Conservation (phyloP, 2,329 filamentous ascomycete genomes). For the Pseudocercospora fijiensis region DNA sequence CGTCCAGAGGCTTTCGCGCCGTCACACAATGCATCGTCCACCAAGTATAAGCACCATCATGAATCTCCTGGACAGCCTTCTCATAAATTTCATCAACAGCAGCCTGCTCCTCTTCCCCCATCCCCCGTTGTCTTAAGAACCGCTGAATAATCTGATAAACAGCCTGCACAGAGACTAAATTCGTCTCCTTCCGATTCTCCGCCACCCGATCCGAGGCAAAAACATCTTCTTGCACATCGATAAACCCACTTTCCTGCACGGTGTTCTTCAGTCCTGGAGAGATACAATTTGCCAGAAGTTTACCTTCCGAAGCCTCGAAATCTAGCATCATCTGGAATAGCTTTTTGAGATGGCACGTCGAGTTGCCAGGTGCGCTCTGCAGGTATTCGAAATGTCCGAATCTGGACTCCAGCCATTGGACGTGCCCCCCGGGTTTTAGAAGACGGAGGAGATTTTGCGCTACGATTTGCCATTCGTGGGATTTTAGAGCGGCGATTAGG, state of each 20-base stretch:
- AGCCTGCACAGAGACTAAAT: slow-evolving; percentile 4
- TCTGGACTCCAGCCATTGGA: slow-evolving; percentile 29
- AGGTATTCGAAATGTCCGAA: slow-evolving; percentile 12
- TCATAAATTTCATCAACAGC: slow-evolving; percentile 12
- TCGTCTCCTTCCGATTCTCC: slow-evolving; percentile 12
- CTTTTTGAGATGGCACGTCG: not conserved
- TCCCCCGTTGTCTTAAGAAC: not conserved
- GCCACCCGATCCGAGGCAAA: slow-evolving; percentile 24
- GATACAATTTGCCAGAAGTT: not conserved
- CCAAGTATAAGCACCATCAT: slow-evolving; percentile 18
- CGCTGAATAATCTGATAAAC: not conserved
- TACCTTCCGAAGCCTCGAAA: not conserved
- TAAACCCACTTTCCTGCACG: slow-evolving; percentile 14
- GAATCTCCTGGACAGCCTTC: slow-evolving; percentile 7
- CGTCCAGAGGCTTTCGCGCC: slow-evolving; percentile 11
- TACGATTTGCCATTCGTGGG: slow-evolving; percentile 20
- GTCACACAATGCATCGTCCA: slow-evolving; percentile 21
- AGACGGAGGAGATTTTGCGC: slow-evolving; percentile 19
- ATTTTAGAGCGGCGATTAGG: slow-evolving; percentile 22
- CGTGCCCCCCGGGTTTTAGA: slow-evolving; percentile 26
- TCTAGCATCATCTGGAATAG: slow-evolving; percentile 3
- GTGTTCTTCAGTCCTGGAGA: not conserved
- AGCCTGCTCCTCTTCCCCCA: not conserved
- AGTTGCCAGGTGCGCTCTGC: slow-evolving; percentile 6
- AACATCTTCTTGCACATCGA: slow-evolving; percentile 18